A percentile compares a stretch with the other conserved stretches of the same genome.
Conservation (phyloP, 2,329 filamentous ascomycete genomes). For the Penicillium sp. region DNA sequence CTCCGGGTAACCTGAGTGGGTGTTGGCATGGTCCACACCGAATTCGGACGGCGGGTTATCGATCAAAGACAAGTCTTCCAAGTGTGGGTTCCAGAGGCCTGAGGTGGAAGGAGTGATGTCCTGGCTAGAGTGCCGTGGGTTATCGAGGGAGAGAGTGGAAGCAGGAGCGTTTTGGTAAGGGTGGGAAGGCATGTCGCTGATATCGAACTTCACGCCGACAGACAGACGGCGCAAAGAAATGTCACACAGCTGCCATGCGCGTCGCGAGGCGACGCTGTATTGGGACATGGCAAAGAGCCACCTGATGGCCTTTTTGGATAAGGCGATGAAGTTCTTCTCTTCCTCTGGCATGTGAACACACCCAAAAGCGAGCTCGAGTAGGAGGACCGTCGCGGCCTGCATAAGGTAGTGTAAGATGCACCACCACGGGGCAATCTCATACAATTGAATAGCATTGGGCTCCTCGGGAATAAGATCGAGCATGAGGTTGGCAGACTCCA, state of each 20-base stretch:
- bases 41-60: background rate
- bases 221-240: conserved; percentile 35
- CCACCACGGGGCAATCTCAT: conserved; percentile 46
- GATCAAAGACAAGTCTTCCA: conserved; percentile 9
- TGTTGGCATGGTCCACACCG: conserved; percentile 2
- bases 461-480: conserved; percentile 44
- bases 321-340: conserved; percentile 35
- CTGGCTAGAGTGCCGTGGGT: background rate
- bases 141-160: conserved; percentile 6
- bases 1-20: conserved; percentile 2
- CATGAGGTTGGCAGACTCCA: conserved; percentile 41
- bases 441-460: conserved; percentile 42
- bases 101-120: background rate
- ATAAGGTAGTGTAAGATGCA: conserved; percentile 47
- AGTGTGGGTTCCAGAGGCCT: conserved; percentile 11
- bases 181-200: conserved; percentile 34
- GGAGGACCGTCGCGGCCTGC: conserved; percentile 45
- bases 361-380: conserved; percentile 48
- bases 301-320: conserved; percentile 43
- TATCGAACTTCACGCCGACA: conserved; percentile 35
- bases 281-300: conserved; percentile 46
- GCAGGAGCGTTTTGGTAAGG: conserved; percentile 17
- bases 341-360: conserved; percentile 45
- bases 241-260: conserved; percentile 46
- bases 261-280: conserved; percentile 39